phyloP scores from a whole-genome alignment of 768 basidiomycete species.

The Gloeostereum incarnatum region DNA sequence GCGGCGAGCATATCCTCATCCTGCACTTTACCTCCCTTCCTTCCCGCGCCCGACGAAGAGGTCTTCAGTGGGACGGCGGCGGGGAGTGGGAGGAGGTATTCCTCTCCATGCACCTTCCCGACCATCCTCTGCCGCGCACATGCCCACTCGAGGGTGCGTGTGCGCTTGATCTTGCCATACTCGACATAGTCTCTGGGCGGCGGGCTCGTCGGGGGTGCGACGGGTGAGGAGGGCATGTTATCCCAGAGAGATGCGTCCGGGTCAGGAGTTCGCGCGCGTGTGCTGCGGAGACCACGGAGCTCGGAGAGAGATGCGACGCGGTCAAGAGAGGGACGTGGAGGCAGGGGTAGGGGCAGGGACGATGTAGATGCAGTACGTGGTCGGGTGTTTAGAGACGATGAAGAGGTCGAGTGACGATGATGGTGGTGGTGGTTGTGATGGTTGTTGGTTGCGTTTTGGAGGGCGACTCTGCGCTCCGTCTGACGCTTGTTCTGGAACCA shows the following conservation, averaged over 20 bases:
- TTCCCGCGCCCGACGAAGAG: not conserved
- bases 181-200: slow-evolving; percentile 34
- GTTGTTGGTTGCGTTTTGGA: slow-evolving; percentile 9
- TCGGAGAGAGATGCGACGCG: slow-evolving; percentile 48
- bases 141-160: slow-evolving; percentile 65
- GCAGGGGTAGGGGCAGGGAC: not conserved
- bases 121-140: slow-evolving; percentile 38
- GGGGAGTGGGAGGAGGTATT: not conserved
- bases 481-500: slow-evolving; percentile 84
- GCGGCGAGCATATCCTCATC: slow-evolving; percentile 8
- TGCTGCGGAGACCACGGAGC: slow-evolving; percentile 13
- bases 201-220: slow-evolving; percentile 44
- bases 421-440: slow-evolving; percentile 16
- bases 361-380: not conserved
- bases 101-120: not conserved
- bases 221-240: slow-evolving; percentile 57
- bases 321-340: slow-evolving; percentile 36
- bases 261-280: slow-evolving; percentile 7
- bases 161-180: slow-evolving; percentile 34
- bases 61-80: not conserved
- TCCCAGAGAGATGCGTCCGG: slow-evolving; percentile 30
- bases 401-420: slow-evolving; percentile 8
- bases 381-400: not conserved
- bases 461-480: slow-evolving; percentile 24
- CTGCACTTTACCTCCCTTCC: slow-evolving; percentile 2